Percentiles rank a stretch among this genome's conserved stretches.
Conservation (phyloP, 192 early-diverging fungal genomes). For the Coemansia sp. region DNA sequence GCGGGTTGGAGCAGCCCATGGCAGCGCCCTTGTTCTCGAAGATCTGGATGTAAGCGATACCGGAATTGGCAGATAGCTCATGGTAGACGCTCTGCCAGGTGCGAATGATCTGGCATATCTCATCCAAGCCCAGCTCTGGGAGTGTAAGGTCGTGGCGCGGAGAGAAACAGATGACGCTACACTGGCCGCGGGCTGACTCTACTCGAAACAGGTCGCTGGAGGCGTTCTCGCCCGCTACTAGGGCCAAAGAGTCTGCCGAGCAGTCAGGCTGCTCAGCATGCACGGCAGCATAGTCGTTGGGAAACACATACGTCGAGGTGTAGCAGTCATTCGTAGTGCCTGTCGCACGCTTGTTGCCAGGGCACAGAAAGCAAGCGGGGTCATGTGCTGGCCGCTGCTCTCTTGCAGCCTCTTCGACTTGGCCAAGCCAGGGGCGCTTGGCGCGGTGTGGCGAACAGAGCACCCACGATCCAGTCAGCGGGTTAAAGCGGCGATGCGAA, state of each 20-base stretch:
- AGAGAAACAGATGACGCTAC: conserved; percentile 92
- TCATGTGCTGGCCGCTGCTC: conserved; percentile 64
- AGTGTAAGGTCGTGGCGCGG: conserved; percentile 86
- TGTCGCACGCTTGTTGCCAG: conserved; percentile 76
- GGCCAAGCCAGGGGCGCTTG: conserved; percentile 90
- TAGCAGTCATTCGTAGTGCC: conserved; percentile 78
- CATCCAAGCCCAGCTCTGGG: conserved; percentile 72
- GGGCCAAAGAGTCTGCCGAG: conserved; percentile 4
- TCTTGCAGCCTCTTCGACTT: conserved; percentile 55
- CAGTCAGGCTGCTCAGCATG: conserved; percentile 56
- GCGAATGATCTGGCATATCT: conserved; percentile 67
- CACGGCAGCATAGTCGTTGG: conserved; percentile 93
- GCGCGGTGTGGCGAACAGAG: conserved; percentile 96
- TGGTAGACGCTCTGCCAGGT: conserved; percentile 70
- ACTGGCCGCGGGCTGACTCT: conserved; percentile 69
- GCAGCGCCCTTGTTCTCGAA: conserved; percentile 97
- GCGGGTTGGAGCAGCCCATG: conserved; percentile 98
- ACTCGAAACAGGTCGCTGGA: conserved; percentile 55
- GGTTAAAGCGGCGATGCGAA: conserved; percentile 85
- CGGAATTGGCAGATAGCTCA: conserved; percentile 51
- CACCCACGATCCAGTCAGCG: conserved; percentile 88
- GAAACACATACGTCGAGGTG: conserved; percentile 76
- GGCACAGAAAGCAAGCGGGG: conserved; percentile 81
- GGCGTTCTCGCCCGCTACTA: conserved; percentile 18
- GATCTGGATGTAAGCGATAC: conserved; percentile 82